phyloP scores from a whole-genome alignment of 75 land plant genomes.

The Pseudotsuga menziesii region DNA sequence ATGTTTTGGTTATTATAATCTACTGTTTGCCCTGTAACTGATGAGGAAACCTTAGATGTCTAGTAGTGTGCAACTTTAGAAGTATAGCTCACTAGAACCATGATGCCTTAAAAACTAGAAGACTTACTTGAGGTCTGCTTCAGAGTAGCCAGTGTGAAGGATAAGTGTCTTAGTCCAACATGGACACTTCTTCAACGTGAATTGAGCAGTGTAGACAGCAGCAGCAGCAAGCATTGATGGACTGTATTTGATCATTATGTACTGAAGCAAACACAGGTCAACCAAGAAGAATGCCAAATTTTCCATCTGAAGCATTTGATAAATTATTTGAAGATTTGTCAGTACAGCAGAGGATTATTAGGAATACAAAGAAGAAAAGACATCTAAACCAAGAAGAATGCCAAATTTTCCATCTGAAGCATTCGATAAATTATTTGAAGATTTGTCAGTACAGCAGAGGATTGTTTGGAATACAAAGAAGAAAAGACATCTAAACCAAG shows the following conservation, averaged over 20 bases:
- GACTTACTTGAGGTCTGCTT: slow-evolving; percentile 51
- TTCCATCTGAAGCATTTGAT: slow-evolving; percentile 39
- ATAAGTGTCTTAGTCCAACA: slow-evolving; percentile 69
- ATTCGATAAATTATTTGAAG: neutral
- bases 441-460: neutral
- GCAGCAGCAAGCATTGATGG: slow-evolving; percentile 84
- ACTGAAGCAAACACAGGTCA: slow-evolving; percentile 71
- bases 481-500: slow-evolving; percentile 65
- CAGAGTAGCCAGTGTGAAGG: slow-evolving; percentile 74
- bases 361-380: slow-evolving; percentile 54
- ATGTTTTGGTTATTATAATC: too few relatives aligned
- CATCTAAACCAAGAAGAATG: slow-evolving; percentile 68
- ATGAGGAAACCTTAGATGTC: neutral
- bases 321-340: neutral
- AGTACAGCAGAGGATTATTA: neutral
- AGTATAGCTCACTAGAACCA: neutral
- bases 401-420: slow-evolving; percentile 56
- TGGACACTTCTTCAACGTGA: slow-evolving; percentile 52
- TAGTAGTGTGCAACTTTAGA: slow-evolving; percentile 14
- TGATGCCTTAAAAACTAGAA: neutral
- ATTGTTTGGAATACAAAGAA: slow-evolving; percentile 35
- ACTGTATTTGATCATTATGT: slow-evolving; percentile 44
- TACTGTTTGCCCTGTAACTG: too few relatives aligned
- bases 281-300: slow-evolving; percentile 62
- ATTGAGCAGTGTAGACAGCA: slow-evolving; percentile 78